Evolutionary conservation across 148 eudicot genomes (phyloP).

Genomic region (Mesembryanthemum crystallinum): DNA sequence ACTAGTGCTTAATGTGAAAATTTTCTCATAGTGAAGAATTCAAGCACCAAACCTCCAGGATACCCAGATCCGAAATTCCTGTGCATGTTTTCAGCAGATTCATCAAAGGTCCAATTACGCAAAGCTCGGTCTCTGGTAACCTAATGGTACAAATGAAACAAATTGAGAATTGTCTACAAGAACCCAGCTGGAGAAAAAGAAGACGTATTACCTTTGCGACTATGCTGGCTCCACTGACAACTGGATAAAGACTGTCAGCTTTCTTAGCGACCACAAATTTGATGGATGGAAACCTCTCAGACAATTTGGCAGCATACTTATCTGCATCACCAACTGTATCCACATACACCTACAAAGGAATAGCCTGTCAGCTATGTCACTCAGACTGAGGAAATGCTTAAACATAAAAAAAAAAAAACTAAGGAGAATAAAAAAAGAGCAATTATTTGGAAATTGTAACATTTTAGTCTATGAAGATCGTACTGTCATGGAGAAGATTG

Average conservation of each 20-base stretch:
- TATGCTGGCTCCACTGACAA: constrained; percentile 99
- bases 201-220: constrained; percentile 70
- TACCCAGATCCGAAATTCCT: constrained; percentile 92
- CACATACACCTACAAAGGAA: constrained; percentile 67
- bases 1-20: neutral
- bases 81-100: constrained; percentile 73
- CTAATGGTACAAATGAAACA: constrained; percentile 31
- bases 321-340: constrained; percentile 98
- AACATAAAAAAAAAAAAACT: no score
- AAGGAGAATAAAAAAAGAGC: no score
- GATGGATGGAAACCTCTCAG: constrained; percentile 76
- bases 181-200: constrained; percentile 4
- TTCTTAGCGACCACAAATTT: constrained; percentile 97
- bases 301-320: constrained; percentile 65
- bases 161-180: constrained; percentile 2
- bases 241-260: constrained; percentile 99
- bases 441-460: no score
- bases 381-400: neutral
- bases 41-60: constrained; percentile 69
- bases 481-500: no score
- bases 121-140: constrained; percentile 91
- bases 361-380: constrained; percentile 4
- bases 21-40: neutral
- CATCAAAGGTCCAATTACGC: constrained; percentile 79
- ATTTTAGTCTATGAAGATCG: no score